A percentile compares a stretch with the other conserved stretches of the same genome.
phyloP scores from a whole-genome alignment of 2,329 filamentous ascomycete genomes.

The Cladosporium sp. region DNA sequence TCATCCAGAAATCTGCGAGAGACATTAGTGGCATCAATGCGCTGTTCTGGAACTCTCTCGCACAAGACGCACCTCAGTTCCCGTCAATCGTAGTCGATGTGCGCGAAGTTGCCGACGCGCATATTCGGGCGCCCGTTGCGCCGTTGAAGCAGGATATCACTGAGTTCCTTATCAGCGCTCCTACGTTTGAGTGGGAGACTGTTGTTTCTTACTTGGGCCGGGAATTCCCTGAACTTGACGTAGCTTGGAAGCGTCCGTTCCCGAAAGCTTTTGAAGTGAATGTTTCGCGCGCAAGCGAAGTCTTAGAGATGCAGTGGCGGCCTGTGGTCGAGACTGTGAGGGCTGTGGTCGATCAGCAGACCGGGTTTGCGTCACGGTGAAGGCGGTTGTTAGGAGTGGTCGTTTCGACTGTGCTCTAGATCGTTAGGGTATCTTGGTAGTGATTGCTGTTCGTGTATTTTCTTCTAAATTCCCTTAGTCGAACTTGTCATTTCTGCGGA shows the following conservation, averaged over 20 bases:
- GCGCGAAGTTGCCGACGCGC: slow-evolving; percentile 26
- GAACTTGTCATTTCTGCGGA: neutral
- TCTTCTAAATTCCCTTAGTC: neutral
- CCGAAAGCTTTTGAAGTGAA: neutral
- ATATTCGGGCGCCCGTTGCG: slow-evolving; percentile 14
- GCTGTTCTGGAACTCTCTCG: neutral
- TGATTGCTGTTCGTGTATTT: neutral
- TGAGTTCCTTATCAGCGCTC: neutral
- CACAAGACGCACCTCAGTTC: slow-evolving; percentile 22
- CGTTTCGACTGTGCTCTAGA: neutral
- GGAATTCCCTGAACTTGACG: neutral
- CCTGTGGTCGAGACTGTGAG: neutral
- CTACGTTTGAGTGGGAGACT: neutral
- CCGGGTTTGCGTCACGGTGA: neutral
- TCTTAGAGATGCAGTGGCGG: neutral
- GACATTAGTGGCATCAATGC: neutral
- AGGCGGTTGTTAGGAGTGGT: no score
- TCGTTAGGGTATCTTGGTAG: no score
- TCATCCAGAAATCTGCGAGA: slow-evolving; percentile 18
- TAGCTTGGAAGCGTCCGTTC: neutral
- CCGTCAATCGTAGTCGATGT: slow-evolving; percentile 22
- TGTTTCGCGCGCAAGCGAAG: neutral
- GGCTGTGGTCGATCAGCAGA: neutral
- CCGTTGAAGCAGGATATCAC: neutral
- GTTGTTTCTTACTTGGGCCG: neutral